Evolutionary conservation across 768 basidiomycete species (phyloP).

Genomic region (Plicaturopsis crispa): DNA sequence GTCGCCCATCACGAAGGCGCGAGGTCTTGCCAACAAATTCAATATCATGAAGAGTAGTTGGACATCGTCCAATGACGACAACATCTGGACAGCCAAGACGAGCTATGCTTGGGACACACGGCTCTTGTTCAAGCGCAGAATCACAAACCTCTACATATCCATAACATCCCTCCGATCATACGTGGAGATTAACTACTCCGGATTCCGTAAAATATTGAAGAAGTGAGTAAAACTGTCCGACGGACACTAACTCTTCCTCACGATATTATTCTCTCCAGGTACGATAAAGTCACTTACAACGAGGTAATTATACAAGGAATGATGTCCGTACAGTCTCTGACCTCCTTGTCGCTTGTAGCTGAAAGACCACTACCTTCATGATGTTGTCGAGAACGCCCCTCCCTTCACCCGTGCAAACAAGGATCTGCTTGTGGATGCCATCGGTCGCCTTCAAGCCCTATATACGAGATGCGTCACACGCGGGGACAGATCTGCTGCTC

Average conservation of each 20-base stretch:
- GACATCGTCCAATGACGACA: slow-evolving; percentile 31
- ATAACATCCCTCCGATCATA: slow-evolving; percentile 77
- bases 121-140: slow-evolving; percentile 81
- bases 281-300: slow-evolving; percentile 87
- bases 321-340: background rate
- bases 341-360: slow-evolving; percentile 33
- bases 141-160: slow-evolving; percentile 75
- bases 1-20: slow-evolving; percentile 26
- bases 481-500: slow-evolving; percentile 60
- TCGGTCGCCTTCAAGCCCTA: slow-evolving; percentile 54
- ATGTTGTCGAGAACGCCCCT: slow-evolving; percentile 52
- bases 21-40: slow-evolving; percentile 38
- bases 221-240: slow-evolving; percentile 47
- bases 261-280: slow-evolving; percentile 38
- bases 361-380: slow-evolving; percentile 70
- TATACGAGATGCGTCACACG: slow-evolving; percentile 83
- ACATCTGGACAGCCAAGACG: slow-evolving; percentile 74
- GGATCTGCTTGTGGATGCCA: slow-evolving; percentile 49
- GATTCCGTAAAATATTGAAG: slow-evolving; percentile 92
- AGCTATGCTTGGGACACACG: slow-evolving; percentile 81
- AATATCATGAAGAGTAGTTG: slow-evolving; percentile 46
- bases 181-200: slow-evolving; percentile 86
- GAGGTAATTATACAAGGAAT: slow-evolving; percentile 28
- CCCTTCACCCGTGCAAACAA: slow-evolving; percentile 68
- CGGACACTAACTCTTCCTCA: slow-evolving; percentile 4